Conservation (phyloP, 441 rosid species). For the Flueggea neowawraea region DNA sequence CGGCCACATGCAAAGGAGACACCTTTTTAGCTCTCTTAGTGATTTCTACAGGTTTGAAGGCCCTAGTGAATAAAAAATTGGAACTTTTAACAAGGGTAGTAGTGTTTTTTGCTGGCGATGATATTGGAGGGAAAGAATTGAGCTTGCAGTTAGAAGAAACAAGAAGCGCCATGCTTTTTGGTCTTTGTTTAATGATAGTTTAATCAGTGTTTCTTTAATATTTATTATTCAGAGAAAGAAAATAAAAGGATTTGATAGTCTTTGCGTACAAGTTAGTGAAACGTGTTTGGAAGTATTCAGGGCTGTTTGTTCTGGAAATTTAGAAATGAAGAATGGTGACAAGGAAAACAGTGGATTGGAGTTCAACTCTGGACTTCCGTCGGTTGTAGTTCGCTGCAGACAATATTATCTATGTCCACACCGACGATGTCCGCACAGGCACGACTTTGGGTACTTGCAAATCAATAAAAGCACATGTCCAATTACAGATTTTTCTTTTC, state of each 20-base stretch:
- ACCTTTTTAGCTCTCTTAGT: slow-evolving; percentile 8
- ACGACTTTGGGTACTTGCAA: too few relatives aligned
- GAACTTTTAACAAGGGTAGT: slow-evolving; percentile 6
- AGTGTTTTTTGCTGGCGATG: background rate
- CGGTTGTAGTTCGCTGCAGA: too few relatives aligned
- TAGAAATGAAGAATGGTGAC: background rate
- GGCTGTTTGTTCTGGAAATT: background rate
- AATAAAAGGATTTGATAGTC: background rate
- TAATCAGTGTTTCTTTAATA: background rate
- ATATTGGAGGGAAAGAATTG: slow-evolving; percentile 7
- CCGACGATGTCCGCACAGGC: too few relatives aligned
- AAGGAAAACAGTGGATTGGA: background rate
- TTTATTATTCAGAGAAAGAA: background rate
- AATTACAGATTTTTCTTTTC: too few relatives aligned
- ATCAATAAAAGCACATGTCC: too few relatives aligned
- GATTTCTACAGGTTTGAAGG: slow-evolving; percentile 3
- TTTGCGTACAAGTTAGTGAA: slow-evolving; percentile 26
- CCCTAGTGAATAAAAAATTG: slow-evolving; percentile 10
- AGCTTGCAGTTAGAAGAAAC: slow-evolving; percentile 8
- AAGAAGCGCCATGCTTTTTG: too few relatives aligned
- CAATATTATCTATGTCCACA: too few relatives aligned
- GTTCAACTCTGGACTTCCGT: too few relatives aligned
- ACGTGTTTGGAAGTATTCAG: background rate
- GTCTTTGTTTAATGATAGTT: background rate
- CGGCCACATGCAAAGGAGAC: slow-evolving; percentile 46